Base-by-base conservation (phyloP, 371 early-diverging fungal genomes). In the Zancudomyces culisetae region DNA sequence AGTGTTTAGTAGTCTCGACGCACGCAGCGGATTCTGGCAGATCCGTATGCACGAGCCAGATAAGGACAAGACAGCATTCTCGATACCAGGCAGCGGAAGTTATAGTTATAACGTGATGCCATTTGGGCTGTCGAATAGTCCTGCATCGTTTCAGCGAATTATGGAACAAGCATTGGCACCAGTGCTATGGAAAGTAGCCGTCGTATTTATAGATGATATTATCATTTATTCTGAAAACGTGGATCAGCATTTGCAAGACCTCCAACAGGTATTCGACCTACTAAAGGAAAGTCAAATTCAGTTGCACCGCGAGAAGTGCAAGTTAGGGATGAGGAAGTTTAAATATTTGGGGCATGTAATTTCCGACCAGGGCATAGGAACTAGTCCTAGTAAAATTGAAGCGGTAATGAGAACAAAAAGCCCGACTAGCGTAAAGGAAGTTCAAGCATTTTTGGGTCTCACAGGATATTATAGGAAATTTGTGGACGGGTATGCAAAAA, bases 381-480 rank as follows among this genome's bases (percentile, higher is more conserved):
- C 35, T 35, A 35, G 15, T 15, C 10, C 6, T 15, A 35, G 35
- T 35, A 35, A 35, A 35, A 15, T 35, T 10, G 15, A 35, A 35
- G 15, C 6, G 35, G 15, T 35, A 15, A 15, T 35, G 10, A 15
- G 15, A 15, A 6, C 15, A 15, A 35, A 35, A 15, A 49, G 18
- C 43, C 52, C 0, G 21, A 61, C 0, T 1, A 30, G 12, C 26
- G 48, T 1, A 64, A 48, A 48, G 29, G 23, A 48, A 10, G 2
- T 48, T 4, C 15, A 53, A 30, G 18, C 29, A 8, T 68, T 74
- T 47, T 50, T 71, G 0, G 72, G 72, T 0, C 49, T 63, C 30
- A 46, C 56, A 4, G 63, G 63, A 35, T 70, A 58, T 50, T 62
- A 64, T 54, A 45, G 60, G 6, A 27, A 59, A 2, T 71, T 59